Evolutionary conservation across 1,284 basidiomycete species (phyloP).

Genomic region (Irpex sp.): DNA sequence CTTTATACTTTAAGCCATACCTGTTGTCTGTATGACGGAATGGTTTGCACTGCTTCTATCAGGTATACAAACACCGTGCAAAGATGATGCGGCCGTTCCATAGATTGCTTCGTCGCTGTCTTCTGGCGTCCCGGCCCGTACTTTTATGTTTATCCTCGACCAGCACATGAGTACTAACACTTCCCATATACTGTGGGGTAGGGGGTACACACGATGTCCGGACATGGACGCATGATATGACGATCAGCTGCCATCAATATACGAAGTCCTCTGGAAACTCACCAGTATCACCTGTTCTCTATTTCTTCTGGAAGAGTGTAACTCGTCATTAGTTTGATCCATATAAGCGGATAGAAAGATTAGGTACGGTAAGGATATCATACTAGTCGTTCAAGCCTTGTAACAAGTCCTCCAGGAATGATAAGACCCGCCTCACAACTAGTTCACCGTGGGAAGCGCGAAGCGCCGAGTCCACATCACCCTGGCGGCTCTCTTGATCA

Average conservation of each 20-base stretch:
- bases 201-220: background rate
- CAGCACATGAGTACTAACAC: background rate
- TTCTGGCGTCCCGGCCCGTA: background rate
- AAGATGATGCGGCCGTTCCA: background rate
- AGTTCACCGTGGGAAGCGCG: slow-evolving; percentile 47
- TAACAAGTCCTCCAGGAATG: slow-evolving; percentile 50
- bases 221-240: background rate
- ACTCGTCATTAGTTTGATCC: background rate
- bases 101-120: background rate
- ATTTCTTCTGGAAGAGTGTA: background rate
- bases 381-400: background rate
- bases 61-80: background rate
- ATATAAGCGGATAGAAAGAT: background rate
- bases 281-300: background rate
- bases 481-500: slow-evolving; percentile 26
- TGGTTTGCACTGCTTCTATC: background rate
- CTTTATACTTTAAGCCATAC: no score
- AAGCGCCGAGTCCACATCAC: slow-evolving; percentile 22
- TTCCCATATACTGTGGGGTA: background rate
- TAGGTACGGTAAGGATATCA: background rate
- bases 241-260: background rate
- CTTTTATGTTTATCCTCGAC: background rate
- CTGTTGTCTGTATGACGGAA: background rate
- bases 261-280: background rate
- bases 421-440: slow-evolving; percentile 58